These are phyloP conservation scores for Withania somnifera DNA, from an alignment of 305 asterid species.

Conservation along the genomic window DNA sequence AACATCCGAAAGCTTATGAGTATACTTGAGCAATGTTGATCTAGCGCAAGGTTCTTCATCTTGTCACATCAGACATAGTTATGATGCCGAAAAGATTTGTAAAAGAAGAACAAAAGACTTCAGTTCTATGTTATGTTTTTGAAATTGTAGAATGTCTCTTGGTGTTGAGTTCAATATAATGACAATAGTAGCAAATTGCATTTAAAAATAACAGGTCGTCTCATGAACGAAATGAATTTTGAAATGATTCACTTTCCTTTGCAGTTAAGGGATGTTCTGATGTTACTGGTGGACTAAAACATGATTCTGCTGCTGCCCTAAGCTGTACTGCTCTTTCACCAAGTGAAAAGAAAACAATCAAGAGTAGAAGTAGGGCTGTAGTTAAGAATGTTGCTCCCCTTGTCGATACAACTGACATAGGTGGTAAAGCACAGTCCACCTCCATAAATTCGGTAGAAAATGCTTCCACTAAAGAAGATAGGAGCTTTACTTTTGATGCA, in stretches of 20 bases:
- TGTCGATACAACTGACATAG: constrained; percentile 1
- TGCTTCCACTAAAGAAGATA: constrained; percentile 36
- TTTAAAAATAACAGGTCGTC: background rate
- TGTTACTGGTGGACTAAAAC: constrained; percentile 22
- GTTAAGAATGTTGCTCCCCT: constrained; percentile 17
- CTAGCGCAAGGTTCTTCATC: background rate
- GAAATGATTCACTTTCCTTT: background rate
- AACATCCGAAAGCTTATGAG: background rate
- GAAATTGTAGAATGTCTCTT: background rate
- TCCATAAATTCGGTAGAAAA: constrained; percentile 21
- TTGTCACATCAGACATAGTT: background rate
- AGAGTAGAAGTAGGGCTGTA: constrained; percentile 10
- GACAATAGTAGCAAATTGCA: background rate
- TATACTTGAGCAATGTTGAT: background rate
- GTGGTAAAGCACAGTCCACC: constrained; percentile 10
- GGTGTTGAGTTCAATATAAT: background rate
- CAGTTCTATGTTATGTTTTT: background rate
- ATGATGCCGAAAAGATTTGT: background rate
- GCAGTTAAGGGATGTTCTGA: constrained; percentile 24
- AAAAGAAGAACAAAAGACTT: background rate
- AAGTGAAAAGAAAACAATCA: constrained; percentile 20
- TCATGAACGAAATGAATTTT: background rate
- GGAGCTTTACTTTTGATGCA: constrained; percentile 48
- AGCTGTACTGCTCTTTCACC: constrained; percentile 22
- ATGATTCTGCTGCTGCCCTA: constrained; percentile 21